Percentiles rank a stretch among this genome's conserved stretches.
Evolutionary conservation across 805 yeast genomes (phyloP).

Genomic region (Suhomyces vadensis): DNA sequence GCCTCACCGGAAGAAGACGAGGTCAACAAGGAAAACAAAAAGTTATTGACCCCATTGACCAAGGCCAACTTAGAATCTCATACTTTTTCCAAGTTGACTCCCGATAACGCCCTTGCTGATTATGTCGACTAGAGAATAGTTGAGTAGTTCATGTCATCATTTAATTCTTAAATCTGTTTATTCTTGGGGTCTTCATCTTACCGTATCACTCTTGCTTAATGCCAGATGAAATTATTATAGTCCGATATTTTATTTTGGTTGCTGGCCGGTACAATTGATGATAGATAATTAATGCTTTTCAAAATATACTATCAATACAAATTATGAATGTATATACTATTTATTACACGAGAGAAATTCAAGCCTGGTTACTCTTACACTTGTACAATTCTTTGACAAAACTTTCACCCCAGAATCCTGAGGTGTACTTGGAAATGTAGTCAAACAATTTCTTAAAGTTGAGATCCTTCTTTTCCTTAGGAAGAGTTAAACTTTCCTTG

Average conservation of each 20-base stretch:
- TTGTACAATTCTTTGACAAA: slow-evolving; percentile 83
- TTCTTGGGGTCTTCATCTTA: too few species aligned
- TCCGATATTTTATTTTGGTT: too few species aligned
- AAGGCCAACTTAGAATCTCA: slow-evolving; percentile 31
- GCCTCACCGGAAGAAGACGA: slow-evolving; percentile 11
- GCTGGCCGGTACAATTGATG: too few species aligned
- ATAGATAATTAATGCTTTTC: too few species aligned
- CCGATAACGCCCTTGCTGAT: slow-evolving; percentile 8
- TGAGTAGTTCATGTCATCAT: too few species aligned
- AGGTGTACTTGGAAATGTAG: slow-evolving; percentile 90
- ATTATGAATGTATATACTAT: too few species aligned
- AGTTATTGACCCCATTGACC: slow-evolving; percentile 27
- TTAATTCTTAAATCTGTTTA: too few species aligned
- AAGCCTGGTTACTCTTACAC: slow-evolving; percentile 12
- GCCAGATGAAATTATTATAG: too few species aligned
- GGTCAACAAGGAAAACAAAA: slow-evolving; percentile 18
- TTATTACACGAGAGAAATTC: too few species aligned
- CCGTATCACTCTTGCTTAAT: too few species aligned
- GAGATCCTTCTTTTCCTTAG: slow-evolving; percentile 72
- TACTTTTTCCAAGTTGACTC: slow-evolving; percentile 17
- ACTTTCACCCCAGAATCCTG: slow-evolving; percentile 95
- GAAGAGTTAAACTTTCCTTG: slow-evolving; percentile 80
- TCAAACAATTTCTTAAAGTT: slow-evolving; percentile 83
- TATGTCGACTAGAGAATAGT: slow-evolving; percentile 14
- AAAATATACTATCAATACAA: too few species aligned